phyloP scores from a whole-genome alignment of 805 yeast species.

The Yamadazyma kitorensis region DNA sequence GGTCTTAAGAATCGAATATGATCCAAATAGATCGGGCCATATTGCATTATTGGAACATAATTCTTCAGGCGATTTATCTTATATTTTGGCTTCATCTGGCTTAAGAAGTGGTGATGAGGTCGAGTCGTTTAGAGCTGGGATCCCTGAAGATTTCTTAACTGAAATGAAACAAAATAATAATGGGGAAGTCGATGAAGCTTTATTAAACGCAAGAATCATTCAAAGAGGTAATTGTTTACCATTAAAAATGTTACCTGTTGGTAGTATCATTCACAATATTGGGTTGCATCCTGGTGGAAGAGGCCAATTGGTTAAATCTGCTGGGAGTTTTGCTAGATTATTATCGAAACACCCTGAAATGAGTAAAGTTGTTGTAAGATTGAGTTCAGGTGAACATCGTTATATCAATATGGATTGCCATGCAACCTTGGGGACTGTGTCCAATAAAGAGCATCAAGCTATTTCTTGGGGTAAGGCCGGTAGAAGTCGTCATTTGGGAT shows the following conservation, averaged over 20 bases:
- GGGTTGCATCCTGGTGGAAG: slow-evolving; percentile 71
- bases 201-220: slow-evolving; percentile 79
- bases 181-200: slow-evolving; percentile 88
- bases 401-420: slow-evolving; percentile 81
- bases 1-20: slow-evolving; percentile 89
- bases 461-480: slow-evolving; percentile 95
- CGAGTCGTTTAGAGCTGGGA: slow-evolving; percentile 85
- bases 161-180: slow-evolving; percentile 67
- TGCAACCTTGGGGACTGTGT: slow-evolving; percentile 91
- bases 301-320: slow-evolving; percentile 88
- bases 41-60: slow-evolving; percentile 78
- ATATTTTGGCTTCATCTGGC: slow-evolving; percentile 90
- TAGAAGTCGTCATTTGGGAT: slow-evolving; percentile 85
- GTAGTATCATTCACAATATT: slow-evolving; percentile 83
- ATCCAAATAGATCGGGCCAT: slow-evolving; percentile 92
- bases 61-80: slow-evolving; percentile 60
- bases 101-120: slow-evolving; percentile 89
- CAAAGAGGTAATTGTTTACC: slow-evolving; percentile 96
- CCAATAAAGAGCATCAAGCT: slow-evolving; percentile 90
- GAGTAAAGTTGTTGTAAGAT: slow-evolving; percentile 70
- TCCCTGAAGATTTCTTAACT: slow-evolving; percentile 67
- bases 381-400: slow-evolving; percentile 92
- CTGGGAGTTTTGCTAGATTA: slow-evolving; percentile 91
- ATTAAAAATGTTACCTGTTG: slow-evolving; percentile 88
- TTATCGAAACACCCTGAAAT: slow-evolving; percentile 73